A percentile compares a stretch with the other conserved stretches of the same genome.
phyloP scores from a whole-genome alignment of 352 stramenopile species.

The Albugo laibachii region DNA sequence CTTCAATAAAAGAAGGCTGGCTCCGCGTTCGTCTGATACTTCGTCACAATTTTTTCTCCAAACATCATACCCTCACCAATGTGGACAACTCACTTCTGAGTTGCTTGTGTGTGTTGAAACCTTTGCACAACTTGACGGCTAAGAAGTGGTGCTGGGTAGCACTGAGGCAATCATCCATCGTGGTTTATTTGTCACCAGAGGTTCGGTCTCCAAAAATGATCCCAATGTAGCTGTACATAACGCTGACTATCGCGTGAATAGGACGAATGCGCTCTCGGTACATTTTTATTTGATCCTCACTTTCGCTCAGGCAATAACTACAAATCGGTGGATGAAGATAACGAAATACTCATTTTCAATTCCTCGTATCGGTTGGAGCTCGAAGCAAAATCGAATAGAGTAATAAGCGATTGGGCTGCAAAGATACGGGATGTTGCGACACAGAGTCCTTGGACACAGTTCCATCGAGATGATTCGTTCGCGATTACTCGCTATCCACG shows the following conservation, averaged over 20 bases:
- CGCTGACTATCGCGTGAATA: too few species aligned
- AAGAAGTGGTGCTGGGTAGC: constrained; percentile 70
- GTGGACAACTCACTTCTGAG: constrained; percentile 80
- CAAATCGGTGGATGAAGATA: constrained; percentile 51
- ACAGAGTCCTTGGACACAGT: constrained; percentile 51
- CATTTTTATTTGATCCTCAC: constrained; percentile 60
- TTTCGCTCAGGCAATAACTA: constrained; percentile 62
- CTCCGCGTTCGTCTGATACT: constrained; percentile 66
- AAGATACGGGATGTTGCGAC: constrained; percentile 49
- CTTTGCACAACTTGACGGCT: constrained; percentile 45
- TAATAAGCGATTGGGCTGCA: constrained; percentile 68
- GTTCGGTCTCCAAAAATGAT: constrained; percentile 24
- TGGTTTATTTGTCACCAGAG: constrained; percentile 20
- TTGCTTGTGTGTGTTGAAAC: constrained; percentile 78
- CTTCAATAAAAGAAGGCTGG: constrained; percentile 64
- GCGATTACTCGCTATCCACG: constrained; percentile 45
- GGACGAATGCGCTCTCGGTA: too few species aligned
- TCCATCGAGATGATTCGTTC: constrained; percentile 63
- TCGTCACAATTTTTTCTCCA: constrained; percentile 23
- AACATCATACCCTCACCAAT: constrained; percentile 22
- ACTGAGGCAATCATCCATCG: constrained; percentile 61
- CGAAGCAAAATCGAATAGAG: constrained; percentile 62
- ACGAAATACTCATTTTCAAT: constrained; percentile 56
- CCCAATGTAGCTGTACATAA: constrained; percentile 17
- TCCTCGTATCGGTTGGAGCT: constrained; percentile 69